Evolutionary conservation across 805 yeast genomes (phyloP), one percentile per base, ranked within the genome.

Genomic region (Debaryomyces castellii): DNA sequence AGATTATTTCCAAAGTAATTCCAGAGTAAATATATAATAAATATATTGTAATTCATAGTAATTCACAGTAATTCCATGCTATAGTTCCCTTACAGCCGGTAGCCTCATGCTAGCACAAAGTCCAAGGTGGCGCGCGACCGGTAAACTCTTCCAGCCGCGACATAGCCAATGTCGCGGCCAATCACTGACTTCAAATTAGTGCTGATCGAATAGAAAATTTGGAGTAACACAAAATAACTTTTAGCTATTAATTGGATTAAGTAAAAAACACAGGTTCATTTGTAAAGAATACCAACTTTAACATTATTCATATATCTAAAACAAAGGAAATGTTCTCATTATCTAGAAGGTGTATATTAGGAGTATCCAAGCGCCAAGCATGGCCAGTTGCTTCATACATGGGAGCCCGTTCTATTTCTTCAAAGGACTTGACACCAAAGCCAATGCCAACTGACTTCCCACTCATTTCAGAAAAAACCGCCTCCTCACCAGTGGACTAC

Each of bases 371-470:
- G 39, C 53, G 47, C 27, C 52, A 46, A 28, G 52, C 53, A 32
- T 45, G 41, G 47, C 38, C 52, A 40, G 33, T 55, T 45, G 49
- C 47, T 24, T 51, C 58, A 36, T 50, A 44, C 41, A 45, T 40
- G 32, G 48, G 48, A 20, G 47, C 44, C 40, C 66, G 73, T 46
- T 54, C 56, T 32, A 56, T 67, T 32, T 64, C 73, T 23, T 57
- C 69, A 47, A 70, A 69, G 50, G 75, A 71, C 50, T 66, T 78
- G 57, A 73, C 78, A 23, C 83, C 84, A 30, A 71, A 70, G 46
- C 61, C 63, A 18, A 60, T 86, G 67, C 83, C 85, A 42, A 82
- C 87, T 3, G 82, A 86, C 65, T 77, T 78, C 55, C 90, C 92
- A 22, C 78, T 87, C 50, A 79, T 87, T 59, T 76, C 85, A 22